These are phyloP conservation scores for Lentinula boryana DNA, from an alignment of 768 basidiomycete genomes.

Conservation along the genomic window DNA sequence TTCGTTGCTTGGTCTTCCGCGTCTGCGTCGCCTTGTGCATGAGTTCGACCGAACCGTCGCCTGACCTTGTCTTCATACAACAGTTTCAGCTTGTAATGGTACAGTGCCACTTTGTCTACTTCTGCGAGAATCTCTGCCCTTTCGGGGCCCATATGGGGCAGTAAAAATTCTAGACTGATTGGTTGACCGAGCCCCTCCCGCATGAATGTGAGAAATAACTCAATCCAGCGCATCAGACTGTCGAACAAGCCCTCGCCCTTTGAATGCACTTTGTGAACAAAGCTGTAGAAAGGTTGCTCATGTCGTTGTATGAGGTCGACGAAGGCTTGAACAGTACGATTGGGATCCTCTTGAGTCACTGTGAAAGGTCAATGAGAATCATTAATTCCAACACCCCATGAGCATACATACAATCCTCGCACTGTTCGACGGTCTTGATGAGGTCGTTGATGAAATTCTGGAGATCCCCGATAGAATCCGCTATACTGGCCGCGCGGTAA, in stretches of 20 bases:
- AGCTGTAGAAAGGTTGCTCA: conserved; percentile 92
- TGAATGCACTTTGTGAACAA: conserved; percentile 97
- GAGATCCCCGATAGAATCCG: conserved; percentile 85
- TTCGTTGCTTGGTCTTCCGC: conserved; percentile 82
- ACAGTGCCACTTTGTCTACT: conserved; percentile 82
- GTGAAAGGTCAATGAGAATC: not conserved
- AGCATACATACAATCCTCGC: conserved; percentile 72
- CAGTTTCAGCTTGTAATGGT: conserved; percentile 94
- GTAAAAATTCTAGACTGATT: conserved; percentile 81
- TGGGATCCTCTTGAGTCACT: conserved; percentile 84
- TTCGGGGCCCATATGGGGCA: conserved; percentile 78
- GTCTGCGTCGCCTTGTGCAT: conserved; percentile 45
- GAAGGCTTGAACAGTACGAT: conserved; percentile 84
- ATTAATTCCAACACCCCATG: not conserved
- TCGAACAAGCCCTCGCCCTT: conserved; percentile 95
- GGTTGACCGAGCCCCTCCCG: conserved; percentile 79
- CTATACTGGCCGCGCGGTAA: conserved; percentile 94
- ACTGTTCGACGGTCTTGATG: conserved; percentile 87
- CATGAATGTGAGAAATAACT: conserved; percentile 85
- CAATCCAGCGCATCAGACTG: conserved; percentile 94
- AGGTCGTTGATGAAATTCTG: conserved; percentile 95
- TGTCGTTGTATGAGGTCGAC: conserved; percentile 91
- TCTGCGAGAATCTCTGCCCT: conserved; percentile 76
- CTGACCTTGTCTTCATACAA: conserved; percentile 88
- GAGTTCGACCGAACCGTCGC: conserved; percentile 69